Conservation (phyloP, 257 asterid species). For the Penstemon barbatus region DNA sequence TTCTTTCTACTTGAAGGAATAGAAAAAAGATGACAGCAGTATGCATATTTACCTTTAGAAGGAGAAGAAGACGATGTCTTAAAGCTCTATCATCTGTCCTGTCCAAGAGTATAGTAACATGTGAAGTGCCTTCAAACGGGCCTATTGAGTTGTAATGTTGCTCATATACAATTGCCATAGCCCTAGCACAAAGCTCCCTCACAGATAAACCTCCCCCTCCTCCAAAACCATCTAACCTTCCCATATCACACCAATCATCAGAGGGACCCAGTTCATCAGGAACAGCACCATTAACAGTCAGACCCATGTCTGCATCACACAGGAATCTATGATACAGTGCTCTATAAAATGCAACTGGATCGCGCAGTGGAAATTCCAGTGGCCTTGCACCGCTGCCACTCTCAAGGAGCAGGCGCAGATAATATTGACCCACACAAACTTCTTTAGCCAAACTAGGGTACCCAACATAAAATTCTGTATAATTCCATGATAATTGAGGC, state of each 20-base stretch:
- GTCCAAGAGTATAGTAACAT: constrained; percentile 90
- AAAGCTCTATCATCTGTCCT: constrained; percentile 97
- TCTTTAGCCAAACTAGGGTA: constrained; percentile 96
- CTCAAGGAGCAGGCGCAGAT: constrained; percentile 92
- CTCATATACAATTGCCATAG: constrained; percentile 98
- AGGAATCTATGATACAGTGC: constrained; percentile 95
- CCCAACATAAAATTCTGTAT: constrained; percentile 84
- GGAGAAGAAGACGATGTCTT: constrained; percentile 98
- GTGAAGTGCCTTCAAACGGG: constrained; percentile 96
- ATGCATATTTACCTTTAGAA: constrained; percentile 64
- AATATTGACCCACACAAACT: constrained; percentile 99
- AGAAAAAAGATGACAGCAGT: constrained; percentile 9
- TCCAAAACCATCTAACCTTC: constrained; percentile 98
- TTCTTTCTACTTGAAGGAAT: not conserved
- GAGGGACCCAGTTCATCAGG: constrained; percentile 99
- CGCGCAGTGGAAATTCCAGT: constrained; percentile 92
- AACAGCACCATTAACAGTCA: constrained; percentile 91
- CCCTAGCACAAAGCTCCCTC: constrained; percentile 99
- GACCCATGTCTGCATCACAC: constrained; percentile 97
- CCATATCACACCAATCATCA: constrained; percentile 99
- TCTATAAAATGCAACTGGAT: constrained; percentile 93
- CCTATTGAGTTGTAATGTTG: constrained; percentile 79
- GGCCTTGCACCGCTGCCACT: constrained; percentile 81
- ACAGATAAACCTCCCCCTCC: constrained; percentile 99
- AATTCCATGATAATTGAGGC: constrained; percentile 96